Evolutionary conservation across 2,329 filamentous ascomycete species (phyloP), one percentile per base, ranked within the genome.

Genomic region (Verruconis gallopava): DNA sequence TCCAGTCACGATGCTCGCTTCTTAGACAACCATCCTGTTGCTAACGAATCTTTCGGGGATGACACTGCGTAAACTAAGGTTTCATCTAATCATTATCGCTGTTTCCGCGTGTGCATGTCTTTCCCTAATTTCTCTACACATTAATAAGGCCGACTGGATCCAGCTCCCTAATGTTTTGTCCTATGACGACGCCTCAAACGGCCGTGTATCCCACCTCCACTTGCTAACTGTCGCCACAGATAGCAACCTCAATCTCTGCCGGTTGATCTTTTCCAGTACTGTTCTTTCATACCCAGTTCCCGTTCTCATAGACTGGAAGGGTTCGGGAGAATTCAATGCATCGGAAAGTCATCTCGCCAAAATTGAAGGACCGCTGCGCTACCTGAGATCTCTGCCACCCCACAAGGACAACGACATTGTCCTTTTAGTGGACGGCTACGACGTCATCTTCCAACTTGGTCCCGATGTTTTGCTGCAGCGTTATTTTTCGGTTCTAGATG

Each of bases 371-470:
- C 57, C 66, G 17, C 55, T 65, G 42, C 55, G 62, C 11, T 69
- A 65, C 45, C 53, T 72, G 18, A 19, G 37, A 5, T 36, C 28
- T 5, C 25, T 42, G 13, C 39, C 39, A 9, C 11, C 9, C 9
- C 56, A 68, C 18, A 55, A 59, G 21, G 61, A 73, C 44, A 60
- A 69, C 17, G 76, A 80, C 50, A 56, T 80, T 20, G 69, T 76
- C 5, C 56, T 78, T 44, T 62, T 78, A 37, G 61, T 75, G 3
- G 75, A 79, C 51, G 72, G 69, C 2, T 69, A 71, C 54, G 74
- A 79, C 44, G 62, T 72, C 2, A 71, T 73, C 54, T 68, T 77
- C 42, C 75, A 79, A 50, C 57, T 79, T 5, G 72, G 73, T 0
- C 66, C 72, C 0, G 67, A 75, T 32, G 60, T 79, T 15, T 55